Conservation (phyloP, 2,329 filamentous ascomycete genomes). For the Paracamarosporium sp. region DNA sequence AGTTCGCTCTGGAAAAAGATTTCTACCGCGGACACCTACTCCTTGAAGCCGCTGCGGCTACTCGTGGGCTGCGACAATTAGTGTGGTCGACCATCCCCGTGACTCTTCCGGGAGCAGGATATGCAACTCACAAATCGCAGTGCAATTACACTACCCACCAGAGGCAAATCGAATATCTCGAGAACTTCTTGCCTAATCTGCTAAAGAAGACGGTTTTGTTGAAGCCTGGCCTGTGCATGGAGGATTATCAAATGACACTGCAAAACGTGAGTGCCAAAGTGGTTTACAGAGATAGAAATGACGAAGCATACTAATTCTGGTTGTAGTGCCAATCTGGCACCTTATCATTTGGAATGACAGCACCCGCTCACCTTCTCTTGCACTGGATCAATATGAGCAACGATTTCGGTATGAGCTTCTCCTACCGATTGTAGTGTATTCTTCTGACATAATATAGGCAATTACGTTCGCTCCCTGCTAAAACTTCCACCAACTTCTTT, state of each 20-base stretch:
- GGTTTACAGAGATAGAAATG: not conserved
- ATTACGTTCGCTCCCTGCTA: not conserved
- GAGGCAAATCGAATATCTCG: not conserved
- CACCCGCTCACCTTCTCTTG: not conserved
- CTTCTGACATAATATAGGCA: not conserved
- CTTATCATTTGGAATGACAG: slow-evolving; percentile 1
- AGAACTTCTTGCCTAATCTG: not conserved
- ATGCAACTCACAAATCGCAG: not conserved
- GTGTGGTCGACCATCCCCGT: not conserved
- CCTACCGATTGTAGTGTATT: not conserved
- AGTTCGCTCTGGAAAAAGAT: not conserved
- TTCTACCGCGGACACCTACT: not conserved
- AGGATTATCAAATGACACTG: slow-evolving; percentile 1
- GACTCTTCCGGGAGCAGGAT: not conserved
- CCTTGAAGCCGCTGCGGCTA: not conserved
- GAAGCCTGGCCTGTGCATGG: slow-evolving; percentile 2
- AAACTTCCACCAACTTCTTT: not conserved
- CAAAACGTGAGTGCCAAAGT: not conserved
- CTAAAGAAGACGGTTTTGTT: not conserved
- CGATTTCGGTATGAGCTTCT: slow-evolving; percentile 4
- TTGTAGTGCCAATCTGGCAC: not conserved
- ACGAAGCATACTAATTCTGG: not conserved
- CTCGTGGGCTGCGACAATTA: not conserved
- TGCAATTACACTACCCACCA: not conserved
- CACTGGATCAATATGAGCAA: slow-evolving; percentile 9